Percentiles rank a stretch among this genome's conserved stretches.
These are phyloP conservation scores for Boletus eberwhitei DNA, from an alignment of 768 basidiomycete species.

Conservation along the genomic window DNA sequence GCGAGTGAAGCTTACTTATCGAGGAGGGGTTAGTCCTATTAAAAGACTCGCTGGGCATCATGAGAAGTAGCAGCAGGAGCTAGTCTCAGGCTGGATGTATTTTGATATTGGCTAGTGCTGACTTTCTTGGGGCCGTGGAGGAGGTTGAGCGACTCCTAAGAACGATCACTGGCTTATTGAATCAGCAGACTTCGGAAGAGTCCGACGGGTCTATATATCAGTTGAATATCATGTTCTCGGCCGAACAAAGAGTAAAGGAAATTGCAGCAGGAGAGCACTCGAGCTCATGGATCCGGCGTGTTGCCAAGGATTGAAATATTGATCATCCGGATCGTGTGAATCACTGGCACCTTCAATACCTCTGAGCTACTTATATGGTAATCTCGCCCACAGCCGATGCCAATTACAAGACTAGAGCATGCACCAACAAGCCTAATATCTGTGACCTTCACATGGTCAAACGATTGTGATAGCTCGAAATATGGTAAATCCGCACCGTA, in stretches of 20 bases:
- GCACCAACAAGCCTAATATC: neutral
- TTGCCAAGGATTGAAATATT: too few species aligned
- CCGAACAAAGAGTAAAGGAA: neutral
- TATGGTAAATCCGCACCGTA: neutral
- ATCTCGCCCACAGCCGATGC: too few species aligned
- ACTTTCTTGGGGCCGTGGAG: neutral
- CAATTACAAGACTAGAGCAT: too few species aligned
- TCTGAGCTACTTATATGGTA: too few species aligned
- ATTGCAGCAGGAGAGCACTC: too few species aligned
- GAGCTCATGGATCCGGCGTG: too few species aligned
- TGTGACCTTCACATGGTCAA: neutral
- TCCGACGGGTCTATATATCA: too few species aligned
- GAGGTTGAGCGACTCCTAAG: neutral
- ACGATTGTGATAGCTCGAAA: neutral
- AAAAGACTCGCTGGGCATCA: slow-evolving; percentile 7
- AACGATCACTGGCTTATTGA: too few species aligned
- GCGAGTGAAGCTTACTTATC: slow-evolving; percentile 12
- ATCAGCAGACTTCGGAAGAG: neutral
- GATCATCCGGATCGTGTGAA: too few species aligned
- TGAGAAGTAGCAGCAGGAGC: neutral
- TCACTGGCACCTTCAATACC: too few species aligned
- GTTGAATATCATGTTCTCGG: too few species aligned
- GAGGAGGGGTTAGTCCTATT: neutral
- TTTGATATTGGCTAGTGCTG: neutral
- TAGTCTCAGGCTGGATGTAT: neutral